These are phyloP conservation scores for Bassia scoparia DNA, from an alignment of 148 eudicot genomes.

Conservation along the genomic window DNA sequence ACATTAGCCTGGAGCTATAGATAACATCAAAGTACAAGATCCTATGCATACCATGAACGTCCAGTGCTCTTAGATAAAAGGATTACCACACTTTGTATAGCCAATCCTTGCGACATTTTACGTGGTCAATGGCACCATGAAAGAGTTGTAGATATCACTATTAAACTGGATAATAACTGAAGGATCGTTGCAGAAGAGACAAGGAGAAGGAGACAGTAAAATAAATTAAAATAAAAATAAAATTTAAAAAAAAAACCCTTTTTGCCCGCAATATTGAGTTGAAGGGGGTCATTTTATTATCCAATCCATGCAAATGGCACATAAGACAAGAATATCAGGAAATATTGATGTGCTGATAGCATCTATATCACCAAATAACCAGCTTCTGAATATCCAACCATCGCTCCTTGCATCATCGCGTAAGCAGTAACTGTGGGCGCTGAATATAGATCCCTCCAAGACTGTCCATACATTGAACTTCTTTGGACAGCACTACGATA, in stretches of 20 bases:
- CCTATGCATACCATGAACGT: not conserved
- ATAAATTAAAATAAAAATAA: not conserved
- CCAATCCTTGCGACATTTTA: not conserved
- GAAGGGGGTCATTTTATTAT: not conserved
- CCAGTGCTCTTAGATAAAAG: not conserved
- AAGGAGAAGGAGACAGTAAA: not conserved
- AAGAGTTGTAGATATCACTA: conserved; percentile 1
- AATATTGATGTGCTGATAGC: conserved; percentile 3
- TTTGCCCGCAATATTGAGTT: not conserved
- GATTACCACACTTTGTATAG: not conserved
- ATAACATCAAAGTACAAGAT: conserved; percentile 1
- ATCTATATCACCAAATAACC: conserved; percentile 45
- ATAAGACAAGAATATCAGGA: not conserved
- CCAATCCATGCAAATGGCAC: conserved; percentile 12
- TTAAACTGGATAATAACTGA: not conserved
- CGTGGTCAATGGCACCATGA: not conserved
- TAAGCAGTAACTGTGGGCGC: conserved; percentile 67
- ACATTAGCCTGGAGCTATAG: not conserved
- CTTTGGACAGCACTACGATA: conserved; percentile 72
- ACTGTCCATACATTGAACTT: conserved; percentile 60
- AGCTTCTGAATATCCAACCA: conserved; percentile 94
- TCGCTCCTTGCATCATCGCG: conserved; percentile 95
- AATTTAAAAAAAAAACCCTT: not conserved
- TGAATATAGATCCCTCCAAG: conserved; percentile 88
- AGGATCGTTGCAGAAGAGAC: conserved; percentile 2